Percentiles rank a stretch among this genome's conserved stretches.
These are phyloP conservation scores for Colletotrichum higginsianum DNA, from an alignment of 2,329 filamentous ascomycete species.

Conservation along the genomic window DNA sequence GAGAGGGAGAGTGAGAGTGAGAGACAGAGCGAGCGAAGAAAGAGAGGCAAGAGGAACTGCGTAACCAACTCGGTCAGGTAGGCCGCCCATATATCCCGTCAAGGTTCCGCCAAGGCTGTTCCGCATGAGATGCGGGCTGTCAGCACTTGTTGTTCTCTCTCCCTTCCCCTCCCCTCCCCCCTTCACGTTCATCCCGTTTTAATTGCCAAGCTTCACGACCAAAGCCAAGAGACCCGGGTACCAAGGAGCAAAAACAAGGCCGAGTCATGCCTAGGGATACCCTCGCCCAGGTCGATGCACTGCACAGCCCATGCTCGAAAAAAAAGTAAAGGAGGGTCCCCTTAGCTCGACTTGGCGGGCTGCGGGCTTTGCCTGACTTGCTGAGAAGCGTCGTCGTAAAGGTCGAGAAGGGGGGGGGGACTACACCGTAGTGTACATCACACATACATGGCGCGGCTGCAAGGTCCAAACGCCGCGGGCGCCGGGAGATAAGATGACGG, in stretches of 20 bases:
- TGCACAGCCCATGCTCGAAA: constrained; percentile 7
- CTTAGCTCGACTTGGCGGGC: constrained; percentile 25
- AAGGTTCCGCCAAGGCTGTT: constrained; percentile 13
- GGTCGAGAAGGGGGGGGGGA: background rate
- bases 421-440: too few species aligned
- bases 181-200: constrained; percentile 31
- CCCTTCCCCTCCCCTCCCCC: constrained; percentile 5
- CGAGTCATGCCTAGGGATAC: constrained; percentile 27
- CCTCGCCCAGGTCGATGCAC: constrained; percentile 14
- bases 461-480: background rate
- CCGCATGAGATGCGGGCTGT: constrained; percentile 4
- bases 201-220: constrained; percentile 34
- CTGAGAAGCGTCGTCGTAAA: constrained; percentile 29
- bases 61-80: background rate
- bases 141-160: background rate
- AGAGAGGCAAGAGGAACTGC: background rate
- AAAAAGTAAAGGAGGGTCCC: constrained; percentile 28
- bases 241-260: constrained; percentile 13
- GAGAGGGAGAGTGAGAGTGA: too few species aligned
- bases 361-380: constrained; percentile 12
- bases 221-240: constrained; percentile 12
- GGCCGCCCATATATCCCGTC: constrained; percentile 36
- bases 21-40: background rate
- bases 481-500: constrained; percentile 25
- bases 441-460: constrained; percentile 15